Base-by-base conservation (phyloP, 768 basidiomycete species). In the Podaxis sp. region DNA sequence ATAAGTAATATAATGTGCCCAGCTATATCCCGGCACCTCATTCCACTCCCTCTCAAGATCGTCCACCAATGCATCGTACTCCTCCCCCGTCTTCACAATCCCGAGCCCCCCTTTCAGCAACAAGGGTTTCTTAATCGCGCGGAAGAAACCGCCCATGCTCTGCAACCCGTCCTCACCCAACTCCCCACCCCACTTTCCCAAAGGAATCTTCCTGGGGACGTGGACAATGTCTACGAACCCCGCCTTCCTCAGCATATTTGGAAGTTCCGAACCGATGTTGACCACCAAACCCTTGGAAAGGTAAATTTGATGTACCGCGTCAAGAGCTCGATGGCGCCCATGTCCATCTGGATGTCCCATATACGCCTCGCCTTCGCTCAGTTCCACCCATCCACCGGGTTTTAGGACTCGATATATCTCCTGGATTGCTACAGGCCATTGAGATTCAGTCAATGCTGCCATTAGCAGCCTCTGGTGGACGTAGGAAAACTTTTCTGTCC, bases 31-130 rank as follows among this genome's bases (percentile, higher is more conserved):
- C 9, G 61, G 61, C 4, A 44, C 48, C 22, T 62, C 61, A 1
- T 62, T 38, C 15, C 52, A 62, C 6, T 26, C 24, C 26, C 39
- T 63, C 42, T 26, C 26, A 7, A 65, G 8, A 2, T 59, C 65
- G 4, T 63, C 54, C n/a, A 65, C 33, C 11, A 63, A 7, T 5
- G 40, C 51, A 36, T 65, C 65, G 33, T 63, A 65, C 36, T 65
- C 65, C 49, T 62, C 55, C 13, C 62, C 58, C 5, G 39, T 44
- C 8, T 4, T 13, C 5, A 59, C 57, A 13, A 63, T 15, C 17
- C 65, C 64, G 12, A 65, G 40, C 9, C 64, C 64, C 7, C 64
- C 64, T n/a, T 61, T 55, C 30, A 40, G 17, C 22, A 65, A 26
- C 2, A 63, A 56, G 13, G 57, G 56, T 19, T 30, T 17, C 49